Percentiles rank a stretch among this genome's conserved stretches.
Evolutionary conservation across 2,329 filamentous ascomycete species (phyloP).

Genomic region (Ophiostoma piceae): DNA sequence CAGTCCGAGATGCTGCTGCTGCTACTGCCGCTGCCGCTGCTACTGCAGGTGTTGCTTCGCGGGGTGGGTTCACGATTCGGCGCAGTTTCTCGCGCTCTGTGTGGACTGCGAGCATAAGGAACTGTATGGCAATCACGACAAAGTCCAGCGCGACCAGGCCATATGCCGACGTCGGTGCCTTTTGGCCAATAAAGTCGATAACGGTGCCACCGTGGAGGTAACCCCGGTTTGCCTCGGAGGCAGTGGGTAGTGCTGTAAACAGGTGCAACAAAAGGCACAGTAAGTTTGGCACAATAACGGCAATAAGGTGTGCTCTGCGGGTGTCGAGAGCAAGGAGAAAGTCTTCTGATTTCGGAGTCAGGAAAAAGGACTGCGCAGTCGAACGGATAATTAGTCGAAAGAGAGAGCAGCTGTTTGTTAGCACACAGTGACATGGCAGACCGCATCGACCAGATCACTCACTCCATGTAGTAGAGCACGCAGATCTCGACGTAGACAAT

Average conservation of each 20-base stretch:
- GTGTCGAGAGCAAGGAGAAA: conserved; percentile 53
- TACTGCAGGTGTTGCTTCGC: conserved; percentile 20
- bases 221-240: conserved; percentile 57
- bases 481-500: conserved; percentile 61
- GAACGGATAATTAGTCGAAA: conserved; percentile 57
- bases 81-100: conserved; percentile 55
- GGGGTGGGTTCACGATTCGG: conserved; percentile 40
- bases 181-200: conserved; percentile 64
- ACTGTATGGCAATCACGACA: conserved; percentile 53
- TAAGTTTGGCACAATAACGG: conserved; percentile 54
- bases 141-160: conserved; percentile 53
- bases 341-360: conserved; percentile 57
- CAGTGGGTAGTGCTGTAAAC: conserved; percentile 49
- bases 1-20: conserved; percentile 26
- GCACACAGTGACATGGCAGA: not conserved
- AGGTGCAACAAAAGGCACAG: conserved; percentile 58
- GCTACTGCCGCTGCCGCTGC: conserved; percentile 23
- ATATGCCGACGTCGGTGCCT: conserved; percentile 52
- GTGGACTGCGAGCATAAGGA: conserved; percentile 59
- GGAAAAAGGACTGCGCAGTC: conserved; percentile 56
- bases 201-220: conserved; percentile 64
- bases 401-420: conserved; percentile 53
- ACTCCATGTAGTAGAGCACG: conserved; percentile 67
- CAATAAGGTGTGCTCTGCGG: conserved; percentile 51
- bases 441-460: conserved; percentile 30